phyloP scores from a whole-genome alignment of 352 stramenopile genomes.

The Globisporangium abappressorium region DNA sequence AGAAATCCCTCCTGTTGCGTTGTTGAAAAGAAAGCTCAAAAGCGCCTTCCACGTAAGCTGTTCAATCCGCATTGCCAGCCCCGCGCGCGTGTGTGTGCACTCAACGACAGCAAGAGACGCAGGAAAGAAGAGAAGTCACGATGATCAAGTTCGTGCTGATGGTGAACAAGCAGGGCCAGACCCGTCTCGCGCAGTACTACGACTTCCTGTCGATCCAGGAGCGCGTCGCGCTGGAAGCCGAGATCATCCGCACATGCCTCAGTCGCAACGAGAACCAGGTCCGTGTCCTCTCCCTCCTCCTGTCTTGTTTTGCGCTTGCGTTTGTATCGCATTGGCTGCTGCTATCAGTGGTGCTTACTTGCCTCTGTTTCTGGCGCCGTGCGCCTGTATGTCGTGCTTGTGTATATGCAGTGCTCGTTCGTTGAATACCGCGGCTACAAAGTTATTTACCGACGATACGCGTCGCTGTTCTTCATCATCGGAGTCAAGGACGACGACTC shows the following conservation, averaged over 20 bases:
- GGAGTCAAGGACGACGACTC: slow-evolving; percentile 95
- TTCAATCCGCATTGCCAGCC: neutral
- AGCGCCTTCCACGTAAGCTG: slow-evolving; percentile 5
- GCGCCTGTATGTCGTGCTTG: neutral
- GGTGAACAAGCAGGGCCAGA: slow-evolving; percentile 99
- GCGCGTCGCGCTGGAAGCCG: slow-evolving; percentile 96
- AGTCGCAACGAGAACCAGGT: slow-evolving; percentile 96
- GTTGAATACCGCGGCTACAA: slow-evolving; percentile 99
- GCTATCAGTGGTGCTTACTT: neutral
- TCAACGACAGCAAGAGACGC: slow-evolving; percentile 2
- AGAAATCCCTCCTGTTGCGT: neutral
- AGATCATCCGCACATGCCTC: slow-evolving; percentile 99
- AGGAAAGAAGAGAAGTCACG: slow-evolving; percentile 1
- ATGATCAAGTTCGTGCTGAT: slow-evolving; percentile 97
- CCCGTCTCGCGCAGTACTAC: slow-evolving; percentile 99
- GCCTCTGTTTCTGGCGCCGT: neutral
- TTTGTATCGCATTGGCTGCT: neutral
- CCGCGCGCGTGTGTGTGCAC: neutral
- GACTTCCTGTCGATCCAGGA: slow-evolving; percentile 99
- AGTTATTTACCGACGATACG: slow-evolving; percentile 98
- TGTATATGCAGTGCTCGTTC: slow-evolving; percentile 95
- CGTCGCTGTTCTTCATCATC: slow-evolving; percentile 99
- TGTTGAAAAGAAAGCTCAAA: slow-evolving; percentile 2
- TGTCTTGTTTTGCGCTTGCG: neutral
- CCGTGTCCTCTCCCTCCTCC: neutral